Conservation (phyloP, 2,329 filamentous ascomycete species). For the Ceratocystis alfenasii region DNA sequence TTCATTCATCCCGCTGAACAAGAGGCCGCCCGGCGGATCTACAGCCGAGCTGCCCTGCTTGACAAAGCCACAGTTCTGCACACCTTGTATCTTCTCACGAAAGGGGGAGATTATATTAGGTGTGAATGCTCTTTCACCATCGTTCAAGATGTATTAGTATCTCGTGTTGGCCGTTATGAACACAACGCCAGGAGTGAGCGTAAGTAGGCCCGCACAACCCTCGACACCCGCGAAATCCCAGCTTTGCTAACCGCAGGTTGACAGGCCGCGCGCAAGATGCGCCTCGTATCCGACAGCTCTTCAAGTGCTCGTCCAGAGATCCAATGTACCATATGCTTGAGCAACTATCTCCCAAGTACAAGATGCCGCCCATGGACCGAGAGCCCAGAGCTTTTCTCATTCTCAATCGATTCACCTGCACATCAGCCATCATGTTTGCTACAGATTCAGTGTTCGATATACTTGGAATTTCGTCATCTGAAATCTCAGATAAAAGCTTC, state of each 20-base stretch:
- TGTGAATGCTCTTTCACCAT: constrained; percentile 86
- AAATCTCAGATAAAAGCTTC: constrained; percentile 66
- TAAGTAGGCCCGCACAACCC: constrained; percentile 36
- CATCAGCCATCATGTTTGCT: constrained; percentile 74
- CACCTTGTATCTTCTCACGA: constrained; percentile 19
- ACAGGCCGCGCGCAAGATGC: constrained; percentile 65
- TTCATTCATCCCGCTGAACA: constrained; percentile 78
- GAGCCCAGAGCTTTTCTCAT: constrained; percentile 77
- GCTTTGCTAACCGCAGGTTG: not conserved
- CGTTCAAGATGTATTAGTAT: constrained; percentile 77
- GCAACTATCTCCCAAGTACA: constrained; percentile 71
- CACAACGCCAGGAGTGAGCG: constrained; percentile 58
- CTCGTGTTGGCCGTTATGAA: constrained; percentile 68
- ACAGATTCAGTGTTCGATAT: constrained; percentile 66
- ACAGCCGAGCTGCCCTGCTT: constrained; percentile 59
- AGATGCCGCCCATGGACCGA: constrained; percentile 49
- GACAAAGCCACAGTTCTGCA: constrained; percentile 78
- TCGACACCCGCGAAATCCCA: not conserved
- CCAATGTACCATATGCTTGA: constrained; percentile 84
- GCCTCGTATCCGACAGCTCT: constrained; percentile 64
- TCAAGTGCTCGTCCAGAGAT: constrained; percentile 69
- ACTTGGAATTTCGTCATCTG: constrained; percentile 56
- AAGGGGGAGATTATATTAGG: constrained; percentile 45
- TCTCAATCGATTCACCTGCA: constrained; percentile 73
- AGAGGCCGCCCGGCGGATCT: constrained; percentile 58